Base-by-base conservation (phyloP, 1,284 basidiomycete genomes). In the Hortiboletus rubellus region DNA sequence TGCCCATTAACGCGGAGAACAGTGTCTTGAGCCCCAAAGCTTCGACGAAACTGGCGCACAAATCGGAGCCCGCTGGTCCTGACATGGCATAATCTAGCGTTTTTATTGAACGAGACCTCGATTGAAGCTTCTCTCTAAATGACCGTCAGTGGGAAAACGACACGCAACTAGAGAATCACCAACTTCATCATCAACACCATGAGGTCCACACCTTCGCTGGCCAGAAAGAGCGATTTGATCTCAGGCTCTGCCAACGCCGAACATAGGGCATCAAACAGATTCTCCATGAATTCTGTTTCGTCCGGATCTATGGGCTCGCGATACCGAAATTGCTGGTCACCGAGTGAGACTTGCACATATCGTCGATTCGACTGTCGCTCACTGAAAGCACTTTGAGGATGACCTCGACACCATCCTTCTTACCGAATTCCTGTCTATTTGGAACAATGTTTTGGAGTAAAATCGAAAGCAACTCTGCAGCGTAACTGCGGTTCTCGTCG, bases 141-240 rank as follows among this genome's bases (percentile, higher is more conserved):
- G 55, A 63, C 43, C 60, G 51, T 58, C 38, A 63, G 57, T 40
- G n/a, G 27, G 58, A 49, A 30, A 51, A 46, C 4, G 49, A 31
- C 5, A 12, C 24, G 5, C 43, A 24, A 40, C 34, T 3, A 54
- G 43, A 43, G 49, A 52, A 63, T 30, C 31, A 74, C 86, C 46
- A 64, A 95, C 92, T 91, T 95, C 86, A 98, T 92, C 79, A 98
- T 90, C 58, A 98, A 79, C 22, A 97, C 83, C 95, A 99, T 98
- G 27, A 99, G 81, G 66, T 99, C 97, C 12, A 95, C 86, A 1
- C 97, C 97, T 72, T 99, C 97, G 11, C 87, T 89, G n/a, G 87
- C 82, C 10, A 95, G 74, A 75, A 98, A 98, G 2, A 83, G 74
- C n/a, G 79, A 71, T 73, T 97, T 97, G 72, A 90, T 85, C 50